A percentile compares a stretch with the other conserved stretches of the same genome.
These are phyloP conservation scores for Triticum aestivum DNA, from an alignment of 176 grass and related monocot species.

Conservation along the genomic window IWGSC_CS_RefSeq_v2.1 NC_057805.1:455455541-455456040, in stretches of 20 bases:
- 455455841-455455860: conserved; percentile 49
- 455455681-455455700: background rate
- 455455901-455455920: background rate
- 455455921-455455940: background rate
- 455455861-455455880: conserved; percentile 44
- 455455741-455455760: conserved; percentile 54
- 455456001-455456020: conserved; percentile 55
- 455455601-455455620: conserved; percentile 10
- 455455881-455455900: conserved; percentile 6
- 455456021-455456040: conserved; percentile 55
- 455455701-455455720: background rate
- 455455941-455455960: conserved; percentile 6
- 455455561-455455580: conserved; percentile 34
- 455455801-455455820: conserved; percentile 50
- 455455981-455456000: conserved; percentile 64
- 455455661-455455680: background rate
- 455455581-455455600: background rate
- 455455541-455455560: conserved; percentile 11
- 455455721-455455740: conserved; percentile 40
- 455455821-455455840: conserved; percentile 50
- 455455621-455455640: background rate
- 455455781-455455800: conserved; percentile 34
- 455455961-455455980: conserved; percentile 48
- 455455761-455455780: conserved; percentile 42
- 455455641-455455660: background rate